phyloP scores from a whole-genome alignment of 306 rosid genomes.

The Cucumis cinereus region DNA sequence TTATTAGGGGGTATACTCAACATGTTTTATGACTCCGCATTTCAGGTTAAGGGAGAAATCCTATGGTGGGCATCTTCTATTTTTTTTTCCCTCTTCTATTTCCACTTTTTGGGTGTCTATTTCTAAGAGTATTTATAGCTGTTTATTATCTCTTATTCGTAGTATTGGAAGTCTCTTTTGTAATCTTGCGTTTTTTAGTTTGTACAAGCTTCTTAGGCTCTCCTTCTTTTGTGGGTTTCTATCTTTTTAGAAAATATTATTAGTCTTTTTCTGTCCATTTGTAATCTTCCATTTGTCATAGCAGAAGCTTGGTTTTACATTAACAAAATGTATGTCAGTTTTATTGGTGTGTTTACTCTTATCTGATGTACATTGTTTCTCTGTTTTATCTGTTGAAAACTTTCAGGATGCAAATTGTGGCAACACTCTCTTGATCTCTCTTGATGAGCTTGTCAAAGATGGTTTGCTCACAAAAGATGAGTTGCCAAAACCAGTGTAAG shows the following conservation, averaged over 20 bases:
- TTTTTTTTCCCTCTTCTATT: background rate
- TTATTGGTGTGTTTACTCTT: background rate
- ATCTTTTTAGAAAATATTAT: background rate
- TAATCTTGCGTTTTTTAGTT: background rate
- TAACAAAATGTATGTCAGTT: background rate
- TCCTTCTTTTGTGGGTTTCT: background rate
- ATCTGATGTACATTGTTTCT: background rate
- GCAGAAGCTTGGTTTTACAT: background rate
- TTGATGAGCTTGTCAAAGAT: slow-evolving; percentile 76
- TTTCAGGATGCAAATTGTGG: slow-evolving; percentile 95
- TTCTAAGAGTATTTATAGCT: background rate
- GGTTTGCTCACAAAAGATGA: slow-evolving; percentile 73
- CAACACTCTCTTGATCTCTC: slow-evolving; percentile 83
- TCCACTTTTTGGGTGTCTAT: background rate
- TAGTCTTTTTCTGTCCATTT: background rate
- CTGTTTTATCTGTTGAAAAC: background rate
- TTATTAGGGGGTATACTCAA: background rate
- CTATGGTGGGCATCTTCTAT: background rate
- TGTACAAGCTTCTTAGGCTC: background rate
- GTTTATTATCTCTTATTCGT: background rate
- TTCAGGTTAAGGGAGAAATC: background rate
- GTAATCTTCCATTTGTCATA: background rate
- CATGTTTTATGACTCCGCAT: background rate
- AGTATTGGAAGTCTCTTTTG: background rate
- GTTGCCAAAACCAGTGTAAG: slow-evolving; percentile 80